A percentile compares a stretch with the other conserved stretches of the same genome.
phyloP scores from a whole-genome alignment of 2,329 filamentous ascomycete genomes.

The Colletotrichum orbiculare region DNA sequence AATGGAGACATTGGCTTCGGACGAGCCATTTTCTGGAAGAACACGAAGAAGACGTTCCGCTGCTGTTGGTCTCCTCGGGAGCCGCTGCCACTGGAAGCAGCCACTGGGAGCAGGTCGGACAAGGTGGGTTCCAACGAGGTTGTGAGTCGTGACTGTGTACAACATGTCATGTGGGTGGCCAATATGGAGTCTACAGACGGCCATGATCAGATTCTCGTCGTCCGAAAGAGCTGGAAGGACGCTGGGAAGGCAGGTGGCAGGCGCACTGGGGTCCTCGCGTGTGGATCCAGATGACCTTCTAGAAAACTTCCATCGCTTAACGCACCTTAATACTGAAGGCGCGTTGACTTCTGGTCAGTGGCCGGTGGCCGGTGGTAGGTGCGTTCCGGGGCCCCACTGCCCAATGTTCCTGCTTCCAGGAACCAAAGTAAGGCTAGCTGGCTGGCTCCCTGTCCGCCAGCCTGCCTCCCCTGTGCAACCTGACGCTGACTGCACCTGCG shows the following conservation, averaged over 20 bases:
- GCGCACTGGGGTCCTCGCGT: neutral
- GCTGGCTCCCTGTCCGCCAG: too few species aligned
- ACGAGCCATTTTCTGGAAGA: slow-evolving; percentile 36
- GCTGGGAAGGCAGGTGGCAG: slow-evolving; percentile 21
- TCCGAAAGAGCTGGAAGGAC: slow-evolving; percentile 9
- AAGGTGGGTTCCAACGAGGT: slow-evolving; percentile 24
- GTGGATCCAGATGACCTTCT: slow-evolving; percentile 15
- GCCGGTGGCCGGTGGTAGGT: too few species aligned
- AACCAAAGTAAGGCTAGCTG: too few species aligned
- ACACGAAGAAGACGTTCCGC: slow-evolving; percentile 14
- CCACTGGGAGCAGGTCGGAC: neutral
- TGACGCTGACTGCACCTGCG: slow-evolving; percentile 1
- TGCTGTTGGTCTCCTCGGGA: slow-evolving; percentile 6
- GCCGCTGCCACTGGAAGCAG: neutral
- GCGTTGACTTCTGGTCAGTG: too few species aligned
- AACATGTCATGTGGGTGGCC: slow-evolving; percentile 20
- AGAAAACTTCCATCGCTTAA: slow-evolving; percentile 33
- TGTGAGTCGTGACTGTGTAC: neutral
- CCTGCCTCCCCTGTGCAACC: neutral
- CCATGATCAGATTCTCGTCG: slow-evolving; percentile 20
- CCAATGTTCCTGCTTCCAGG: neutral
- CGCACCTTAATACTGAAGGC: slow-evolving; percentile 8
- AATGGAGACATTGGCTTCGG: slow-evolving; percentile 28
- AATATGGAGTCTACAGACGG: slow-evolving; percentile 21
- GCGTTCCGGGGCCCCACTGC: slow-evolving; percentile 24